Conservation (phyloP, 352 stramenopile species). For the Phytophthora idaei region DNA sequence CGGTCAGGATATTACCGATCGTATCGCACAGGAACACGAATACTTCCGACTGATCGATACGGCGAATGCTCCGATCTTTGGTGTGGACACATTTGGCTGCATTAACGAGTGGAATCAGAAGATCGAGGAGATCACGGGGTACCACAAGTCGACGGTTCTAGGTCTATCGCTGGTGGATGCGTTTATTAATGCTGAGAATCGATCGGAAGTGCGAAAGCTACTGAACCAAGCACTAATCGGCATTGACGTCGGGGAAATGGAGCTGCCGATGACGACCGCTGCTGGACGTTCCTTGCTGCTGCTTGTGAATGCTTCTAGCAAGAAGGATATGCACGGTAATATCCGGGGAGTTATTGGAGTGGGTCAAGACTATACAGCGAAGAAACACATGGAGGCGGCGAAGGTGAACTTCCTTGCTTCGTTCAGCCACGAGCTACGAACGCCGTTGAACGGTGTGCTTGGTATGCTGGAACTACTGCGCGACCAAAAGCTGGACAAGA, state of each 20-base stretch:
- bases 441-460: constrained; percentile 78
- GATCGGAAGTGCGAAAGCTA: constrained; percentile 51
- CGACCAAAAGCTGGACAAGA: constrained; percentile 67
- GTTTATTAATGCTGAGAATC: constrained; percentile 67
- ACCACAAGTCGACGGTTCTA: constrained; percentile 61
- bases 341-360: constrained; percentile 90
- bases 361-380: constrained; percentile 89
- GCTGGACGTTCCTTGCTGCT: constrained; percentile 47
- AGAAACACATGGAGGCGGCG: constrained; percentile 72
- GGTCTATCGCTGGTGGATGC: constrained; percentile 64
- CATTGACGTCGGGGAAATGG: constrained; percentile 75
- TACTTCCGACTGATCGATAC: constrained; percentile 82
- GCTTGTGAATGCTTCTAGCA: constrained; percentile 73
- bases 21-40: constrained; percentile 79
- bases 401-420: constrained; percentile 75
- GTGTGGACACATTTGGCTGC: constrained; percentile 71
- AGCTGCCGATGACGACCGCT: constrained; percentile 68
- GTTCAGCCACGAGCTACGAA: constrained; percentile 74
- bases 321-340: constrained; percentile 87
- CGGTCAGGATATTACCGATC: constrained; percentile 84
- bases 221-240: constrained; percentile 74
- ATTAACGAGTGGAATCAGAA: constrained; percentile 86
- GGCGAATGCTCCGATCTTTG: constrained; percentile 78
- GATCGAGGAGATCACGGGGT: constrained; percentile 76
- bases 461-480: constrained; percentile 78